Evolutionary conservation across 306 rosid genomes (phyloP).

Genomic region (Carpinus fangiana): DNA sequence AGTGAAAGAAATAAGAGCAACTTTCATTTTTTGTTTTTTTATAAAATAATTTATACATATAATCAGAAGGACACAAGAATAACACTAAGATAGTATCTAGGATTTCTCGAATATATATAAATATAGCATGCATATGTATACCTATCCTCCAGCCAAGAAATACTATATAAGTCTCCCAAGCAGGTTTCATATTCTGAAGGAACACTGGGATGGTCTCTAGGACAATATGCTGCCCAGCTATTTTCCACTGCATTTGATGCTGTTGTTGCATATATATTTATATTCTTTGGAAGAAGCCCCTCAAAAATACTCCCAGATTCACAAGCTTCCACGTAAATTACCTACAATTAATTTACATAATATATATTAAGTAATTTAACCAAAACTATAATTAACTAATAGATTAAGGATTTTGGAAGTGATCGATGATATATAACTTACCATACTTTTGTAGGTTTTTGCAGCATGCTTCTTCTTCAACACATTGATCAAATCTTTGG

Average conservation of each 20-base stretch:
- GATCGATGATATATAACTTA: not conserved
- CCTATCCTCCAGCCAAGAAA: conserved; percentile 87
- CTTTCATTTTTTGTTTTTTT: not conserved
- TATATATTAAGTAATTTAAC: not conserved
- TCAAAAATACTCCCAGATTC: conserved; percentile 79
- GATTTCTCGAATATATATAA: too few species aligned
- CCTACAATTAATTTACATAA: not conserved
- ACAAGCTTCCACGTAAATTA: conserved; percentile 72
- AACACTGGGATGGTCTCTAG: not conserved
- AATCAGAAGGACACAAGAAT: too few species aligned
- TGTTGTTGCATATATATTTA: conserved; percentile 60
- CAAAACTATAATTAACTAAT: not conserved
- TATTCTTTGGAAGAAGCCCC: conserved; percentile 54
- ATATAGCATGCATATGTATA: conserved; percentile 2
- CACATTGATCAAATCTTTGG: conserved; percentile 41
- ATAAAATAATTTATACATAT: too few species aligned
- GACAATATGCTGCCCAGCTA: conserved; percentile 60
- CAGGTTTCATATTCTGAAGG: conserved; percentile 38
- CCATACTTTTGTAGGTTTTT: conserved; percentile 53
- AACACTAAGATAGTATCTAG: too few species aligned
- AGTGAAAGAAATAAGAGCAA: not conserved
- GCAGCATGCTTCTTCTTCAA: conserved; percentile 54
- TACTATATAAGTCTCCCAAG: conserved; percentile 66
- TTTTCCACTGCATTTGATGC: conserved; percentile 52
- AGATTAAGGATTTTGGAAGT: not conserved